These are phyloP conservation scores for Citrus maxima DNA, from an alignment of 345 rosid species.

Conservation along the genomic window DNA sequence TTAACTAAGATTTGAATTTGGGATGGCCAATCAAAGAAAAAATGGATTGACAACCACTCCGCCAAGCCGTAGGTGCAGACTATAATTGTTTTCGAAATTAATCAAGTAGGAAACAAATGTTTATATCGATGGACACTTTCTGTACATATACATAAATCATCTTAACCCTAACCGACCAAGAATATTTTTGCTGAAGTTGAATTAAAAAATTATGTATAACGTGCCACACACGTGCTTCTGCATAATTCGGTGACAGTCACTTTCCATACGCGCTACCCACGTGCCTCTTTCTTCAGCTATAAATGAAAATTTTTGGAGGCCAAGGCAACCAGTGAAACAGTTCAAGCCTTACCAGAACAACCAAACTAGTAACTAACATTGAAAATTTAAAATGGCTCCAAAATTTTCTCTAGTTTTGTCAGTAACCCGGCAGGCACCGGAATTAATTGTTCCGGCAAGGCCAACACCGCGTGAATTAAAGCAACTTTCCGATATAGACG, in stretches of 20 bases:
- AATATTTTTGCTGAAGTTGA: too few species aligned
- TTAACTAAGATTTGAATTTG: too few species aligned
- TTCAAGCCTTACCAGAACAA: neutral
- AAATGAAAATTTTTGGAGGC: neutral
- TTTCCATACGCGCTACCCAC: neutral
- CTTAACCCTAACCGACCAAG: too few species aligned
- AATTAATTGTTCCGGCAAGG: neutral
- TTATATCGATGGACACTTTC: neutral
- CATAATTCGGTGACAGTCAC: neutral
- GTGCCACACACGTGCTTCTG: neutral
- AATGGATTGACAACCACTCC: neutral
- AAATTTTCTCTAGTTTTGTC: neutral
- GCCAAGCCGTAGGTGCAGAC: slow-evolving; percentile 13
- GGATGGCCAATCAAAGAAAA: too few species aligned
- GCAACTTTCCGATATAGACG: slow-evolving; percentile 5
- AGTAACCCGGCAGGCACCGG: neutral
- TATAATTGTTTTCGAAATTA: neutral
- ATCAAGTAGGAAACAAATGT: too few species aligned
- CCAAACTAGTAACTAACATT: neutral
- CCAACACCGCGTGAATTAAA: neutral
- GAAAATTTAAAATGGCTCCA: neutral
- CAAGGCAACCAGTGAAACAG: neutral
- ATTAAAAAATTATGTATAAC: too few species aligned
- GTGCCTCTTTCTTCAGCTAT: neutral
- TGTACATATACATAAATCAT: too few species aligned